Evolutionary conservation across 1,284 basidiomycete genomes (phyloP), one percentile per base, ranked within the genome.

Genomic region (Cryptococcus wingfieldii): DNA sequence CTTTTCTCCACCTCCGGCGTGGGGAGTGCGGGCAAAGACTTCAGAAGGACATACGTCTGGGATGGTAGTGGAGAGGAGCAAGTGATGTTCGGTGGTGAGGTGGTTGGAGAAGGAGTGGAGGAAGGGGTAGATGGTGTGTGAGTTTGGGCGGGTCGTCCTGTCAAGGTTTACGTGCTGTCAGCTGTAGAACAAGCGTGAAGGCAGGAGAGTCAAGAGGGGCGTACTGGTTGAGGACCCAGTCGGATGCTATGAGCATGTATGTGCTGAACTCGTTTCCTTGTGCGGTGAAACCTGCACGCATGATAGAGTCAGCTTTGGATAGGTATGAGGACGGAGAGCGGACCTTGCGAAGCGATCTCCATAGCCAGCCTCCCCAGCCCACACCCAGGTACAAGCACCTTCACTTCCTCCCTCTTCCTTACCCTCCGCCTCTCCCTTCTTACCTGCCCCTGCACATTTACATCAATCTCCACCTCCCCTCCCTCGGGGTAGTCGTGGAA

Each of bases 241-340:
- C 88, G 6, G 90, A 90, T 1, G 86, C 80, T 1, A 94, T 82
- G 9, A 94, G 81, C 91, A 94, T 95, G 77, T 90, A 92, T 61
- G 92, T 88, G 37, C 89, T 92, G 71, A 94, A 95, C 74, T 96
- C 93, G 71, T 95, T 96, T 9, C 88, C 92, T 74, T 93, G 90
- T 56, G 86, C 88, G 4, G 86, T 77, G 65, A 92, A 94, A 9
- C 89, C 90, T 90, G 65, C 25, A n/a, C 45, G 31, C 50, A 46
- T 53, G 47, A 25, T 13, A 27, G 23, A 9, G 28, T 38, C 23
- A 27, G 10, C 16, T 34, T 2, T 38, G 12, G 19, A 28, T 37
- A 5, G n/a, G n/a, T 12, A 34, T 25, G 19, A 9, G 10, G 41
- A 27, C 55, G 38, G 27, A 16, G n/a, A 60, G 78, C 47, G 23